Conservation (phyloP, 306 rosid genomes). For the Quercus robur region DNA sequence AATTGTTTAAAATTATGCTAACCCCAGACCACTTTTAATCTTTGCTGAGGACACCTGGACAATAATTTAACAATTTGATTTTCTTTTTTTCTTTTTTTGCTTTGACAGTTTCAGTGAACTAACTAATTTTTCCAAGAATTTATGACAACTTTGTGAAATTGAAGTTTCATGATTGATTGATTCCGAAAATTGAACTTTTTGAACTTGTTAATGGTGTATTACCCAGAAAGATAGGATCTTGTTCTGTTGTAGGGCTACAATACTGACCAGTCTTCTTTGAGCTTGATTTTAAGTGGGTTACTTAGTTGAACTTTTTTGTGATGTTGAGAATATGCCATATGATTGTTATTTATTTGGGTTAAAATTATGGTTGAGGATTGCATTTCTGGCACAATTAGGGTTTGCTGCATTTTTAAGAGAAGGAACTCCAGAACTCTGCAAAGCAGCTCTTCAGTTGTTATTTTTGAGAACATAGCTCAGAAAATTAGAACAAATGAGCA, state of each 20-base stretch:
- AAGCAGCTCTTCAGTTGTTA: neutral
- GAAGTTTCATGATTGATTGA: neutral
- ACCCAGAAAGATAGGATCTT: slow-evolving; percentile 5
- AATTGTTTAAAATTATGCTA: neutral
- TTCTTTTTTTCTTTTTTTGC: neutral
- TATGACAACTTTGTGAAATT: slow-evolving; percentile 32
- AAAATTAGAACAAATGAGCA: neutral
- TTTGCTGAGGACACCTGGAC: slow-evolving; percentile 46
- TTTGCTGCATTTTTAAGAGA: neutral
- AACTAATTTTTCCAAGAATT: slow-evolving; percentile 22
- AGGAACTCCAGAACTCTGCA: neutral
- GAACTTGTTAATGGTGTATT: slow-evolving; percentile 7
- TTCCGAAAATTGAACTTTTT: slow-evolving; percentile 28
- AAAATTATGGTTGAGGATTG: slow-evolving; percentile 13
- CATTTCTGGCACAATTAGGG: slow-evolving; percentile 6
- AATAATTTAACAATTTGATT: slow-evolving; percentile 14
- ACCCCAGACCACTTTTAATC: slow-evolving; percentile 1
- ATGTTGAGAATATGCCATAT: neutral
- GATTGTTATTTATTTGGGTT: slow-evolving; percentile 14
- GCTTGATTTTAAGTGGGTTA: slow-evolving; percentile 11
- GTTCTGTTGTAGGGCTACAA: neutral
- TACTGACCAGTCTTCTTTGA: slow-evolving; percentile 19
- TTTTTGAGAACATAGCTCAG: neutral
- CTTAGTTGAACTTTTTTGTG: slow-evolving; percentile 9
- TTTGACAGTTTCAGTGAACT: slow-evolving; percentile 25